A percentile compares a stretch with the other conserved stretches of the same genome.
Conservation (phyloP, 2,329 filamentous ascomycete species). For the Phialophora tarda region DNA sequence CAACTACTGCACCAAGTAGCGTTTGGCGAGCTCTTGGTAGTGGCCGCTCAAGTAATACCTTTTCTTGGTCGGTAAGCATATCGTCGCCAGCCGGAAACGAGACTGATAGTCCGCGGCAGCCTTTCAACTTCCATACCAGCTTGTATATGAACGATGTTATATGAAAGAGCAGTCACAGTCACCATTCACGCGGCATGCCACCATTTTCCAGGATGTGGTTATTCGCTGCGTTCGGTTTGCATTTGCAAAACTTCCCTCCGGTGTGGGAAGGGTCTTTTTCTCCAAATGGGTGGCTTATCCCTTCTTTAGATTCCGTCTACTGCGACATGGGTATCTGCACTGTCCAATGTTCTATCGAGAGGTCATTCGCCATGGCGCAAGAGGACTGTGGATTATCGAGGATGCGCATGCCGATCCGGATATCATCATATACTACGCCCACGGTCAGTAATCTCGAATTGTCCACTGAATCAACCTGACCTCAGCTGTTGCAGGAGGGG, state of each 20-base stretch:
- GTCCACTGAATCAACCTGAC: constrained; percentile 24
- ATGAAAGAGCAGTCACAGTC: constrained; percentile 54
- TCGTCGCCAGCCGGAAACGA: not conserved
- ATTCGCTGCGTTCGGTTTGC: constrained; percentile 78
- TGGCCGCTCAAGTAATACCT: constrained; percentile 66
- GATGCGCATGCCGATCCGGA: constrained; percentile 67
- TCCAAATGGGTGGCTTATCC: constrained; percentile 73
- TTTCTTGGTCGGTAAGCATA: constrained; percentile 65
- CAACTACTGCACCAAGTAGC: constrained; percentile 74
- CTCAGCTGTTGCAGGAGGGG: constrained; percentile 63
- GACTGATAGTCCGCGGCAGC: constrained; percentile 21
- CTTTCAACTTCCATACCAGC: constrained; percentile 62
- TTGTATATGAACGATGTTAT: constrained; percentile 65
- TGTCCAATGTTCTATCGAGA: constrained; percentile 70
- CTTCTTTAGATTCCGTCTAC: constrained; percentile 75
- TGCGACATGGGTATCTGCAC: constrained; percentile 70
- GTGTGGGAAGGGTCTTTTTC: constrained; percentile 76
- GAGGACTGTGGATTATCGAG: constrained; percentile 72
- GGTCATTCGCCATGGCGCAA: constrained; percentile 58
- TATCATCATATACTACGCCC: constrained; percentile 79
- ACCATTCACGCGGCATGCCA: constrained; percentile 71
- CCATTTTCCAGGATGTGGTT: constrained; percentile 76
- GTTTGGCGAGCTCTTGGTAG: constrained; percentile 60
- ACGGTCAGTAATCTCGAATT: constrained; percentile 60
- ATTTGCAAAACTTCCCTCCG: constrained; percentile 72